These are phyloP conservation scores for Aphanomyces euteiches DNA, from an alignment of 352 stramenopile species.

Conservation along the genomic window DNA sequence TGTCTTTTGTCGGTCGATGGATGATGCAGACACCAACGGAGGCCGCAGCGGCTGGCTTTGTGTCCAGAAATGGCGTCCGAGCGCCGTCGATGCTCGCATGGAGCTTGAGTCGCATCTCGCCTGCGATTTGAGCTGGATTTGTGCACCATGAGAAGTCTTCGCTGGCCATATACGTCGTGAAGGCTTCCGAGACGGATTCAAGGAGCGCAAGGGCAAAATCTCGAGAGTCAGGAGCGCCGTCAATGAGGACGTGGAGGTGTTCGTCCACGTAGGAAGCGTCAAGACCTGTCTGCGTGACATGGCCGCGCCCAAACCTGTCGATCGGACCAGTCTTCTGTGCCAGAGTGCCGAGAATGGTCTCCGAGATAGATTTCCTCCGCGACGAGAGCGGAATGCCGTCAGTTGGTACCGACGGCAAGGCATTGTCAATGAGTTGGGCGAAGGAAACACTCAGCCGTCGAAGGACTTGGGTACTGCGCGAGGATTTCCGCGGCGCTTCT, in stretches of 20 bases:
- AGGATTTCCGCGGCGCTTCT: background rate
- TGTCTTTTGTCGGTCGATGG: background rate
- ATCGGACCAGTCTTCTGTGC: background rate
- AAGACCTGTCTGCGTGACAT: slow-evolving; percentile 1
- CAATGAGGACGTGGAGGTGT: slow-evolving; percentile 11
- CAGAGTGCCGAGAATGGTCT: background rate
- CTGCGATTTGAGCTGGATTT: slow-evolving; percentile 5
- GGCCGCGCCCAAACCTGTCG: background rate
- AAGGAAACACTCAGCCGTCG: background rate
- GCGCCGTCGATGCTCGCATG: background rate
- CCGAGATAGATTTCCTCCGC: slow-evolving; percentile 1
- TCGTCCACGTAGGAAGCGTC: slow-evolving; percentile 14
- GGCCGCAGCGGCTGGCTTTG: slow-evolving; percentile 1
- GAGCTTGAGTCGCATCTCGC: background rate
- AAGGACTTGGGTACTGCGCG: background rate
- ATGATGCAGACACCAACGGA: slow-evolving; percentile 17
- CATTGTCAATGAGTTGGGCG: background rate
- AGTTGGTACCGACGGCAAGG: background rate
- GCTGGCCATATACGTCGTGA: slow-evolving; percentile 9
- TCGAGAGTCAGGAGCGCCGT: slow-evolving; percentile 10
- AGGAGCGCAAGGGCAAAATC: slow-evolving; percentile 16
- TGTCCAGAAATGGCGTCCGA: background rate
- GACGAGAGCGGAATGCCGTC: too few relatives aligned
- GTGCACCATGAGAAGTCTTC: slow-evolving; percentile 12
- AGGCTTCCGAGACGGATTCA: background rate